Base-by-base conservation (phyloP, 192 early-diverging fungal species). In the Coemansia sp. region DNA sequence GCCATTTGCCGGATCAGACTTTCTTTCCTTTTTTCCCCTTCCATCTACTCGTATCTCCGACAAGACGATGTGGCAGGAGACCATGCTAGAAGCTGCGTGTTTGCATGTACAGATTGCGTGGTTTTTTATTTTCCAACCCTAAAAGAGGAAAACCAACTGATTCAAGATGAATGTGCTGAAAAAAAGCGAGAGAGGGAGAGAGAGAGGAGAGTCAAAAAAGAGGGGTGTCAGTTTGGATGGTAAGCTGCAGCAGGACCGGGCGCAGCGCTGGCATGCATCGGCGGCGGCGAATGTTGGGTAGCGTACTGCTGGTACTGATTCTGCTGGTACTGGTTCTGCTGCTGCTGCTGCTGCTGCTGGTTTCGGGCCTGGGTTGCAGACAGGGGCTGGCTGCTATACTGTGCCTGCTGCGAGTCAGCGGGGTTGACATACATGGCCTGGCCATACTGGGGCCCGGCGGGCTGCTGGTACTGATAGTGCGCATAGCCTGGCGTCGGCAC, bases 291-390 rank as follows among this genome's bases (percentile, higher is more conserved):
- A 39, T 64, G 53, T 46, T 58, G 55, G 22, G 29, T n/a, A n/a
- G n/a, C 47, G 6, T 19, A 49, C 34, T 62, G 61, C 11, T 29
- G 49, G 14, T 55, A 45, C n/a, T 64, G 62, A 58, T 65, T 46
- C 22, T 61, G 50, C 24, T 58, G 52, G 24, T 71, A 64, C 57
- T 67, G 61, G 27, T 50, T 47, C 27, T 61, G 65, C n/a, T n/a
- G 54, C 22, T 61, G 50, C 24, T 58, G 52, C 34, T 71, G 71
- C 57, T 67, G 61, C 35, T 50, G 55, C 27, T 61, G 65, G 65
- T 77, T 77, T 36, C 58, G 54, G 18, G 69, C 69, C 62, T 77
- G 74, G 13, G 62, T 64, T 11, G 74, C 69, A 60, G 74, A 77
- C 55, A 77, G 45, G 7, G 74, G 74, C 59, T 77, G 68, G 13